Conservation (phyloP, 2,329 filamentous ascomycete species). For the Colletotrichum costaricense region DNA sequence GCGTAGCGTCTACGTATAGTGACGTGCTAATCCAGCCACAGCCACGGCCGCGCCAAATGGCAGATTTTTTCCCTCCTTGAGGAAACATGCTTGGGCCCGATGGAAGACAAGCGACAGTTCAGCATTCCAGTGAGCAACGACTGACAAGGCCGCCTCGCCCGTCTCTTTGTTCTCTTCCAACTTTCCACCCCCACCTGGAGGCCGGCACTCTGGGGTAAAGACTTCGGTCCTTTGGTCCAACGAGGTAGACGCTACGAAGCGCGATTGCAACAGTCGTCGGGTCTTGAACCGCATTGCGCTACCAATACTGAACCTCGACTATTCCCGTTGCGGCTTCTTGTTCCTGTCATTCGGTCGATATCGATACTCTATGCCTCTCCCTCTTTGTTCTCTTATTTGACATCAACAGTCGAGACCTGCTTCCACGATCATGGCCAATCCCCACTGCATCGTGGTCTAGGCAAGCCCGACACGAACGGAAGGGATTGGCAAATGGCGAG, state of each 20-base stretch:
- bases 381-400: conserved; percentile 23
- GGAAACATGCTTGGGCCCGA: background rate
- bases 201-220: background rate
- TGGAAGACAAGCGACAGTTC: background rate
- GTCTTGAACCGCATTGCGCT: background rate
- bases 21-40: conserved; percentile 27
- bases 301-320: background rate
- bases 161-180: conserved; percentile 26
- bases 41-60: conserved; percentile 8
- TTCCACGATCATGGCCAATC: background rate
- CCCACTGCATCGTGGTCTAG: background rate
- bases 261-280: background rate
- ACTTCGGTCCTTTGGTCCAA: background rate
- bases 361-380: background rate
- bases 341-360: conserved; percentile 1
- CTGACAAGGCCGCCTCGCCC: background rate
- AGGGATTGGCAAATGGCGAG: background rate
- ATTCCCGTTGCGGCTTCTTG: background rate
- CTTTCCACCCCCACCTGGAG: background rate
- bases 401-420: conserved; percentile 4
- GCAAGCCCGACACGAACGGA: background rate
- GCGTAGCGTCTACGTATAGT: conserved; percentile 5
- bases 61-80: conserved; percentile 10
- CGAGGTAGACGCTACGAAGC: conserved; percentile 16
- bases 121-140: background rate